Percentiles rank a stretch among this genome's conserved stretches.
phyloP scores from a whole-genome alignment of 2,329 filamentous ascomycete genomes.

The Aulographum hederae region DNA sequence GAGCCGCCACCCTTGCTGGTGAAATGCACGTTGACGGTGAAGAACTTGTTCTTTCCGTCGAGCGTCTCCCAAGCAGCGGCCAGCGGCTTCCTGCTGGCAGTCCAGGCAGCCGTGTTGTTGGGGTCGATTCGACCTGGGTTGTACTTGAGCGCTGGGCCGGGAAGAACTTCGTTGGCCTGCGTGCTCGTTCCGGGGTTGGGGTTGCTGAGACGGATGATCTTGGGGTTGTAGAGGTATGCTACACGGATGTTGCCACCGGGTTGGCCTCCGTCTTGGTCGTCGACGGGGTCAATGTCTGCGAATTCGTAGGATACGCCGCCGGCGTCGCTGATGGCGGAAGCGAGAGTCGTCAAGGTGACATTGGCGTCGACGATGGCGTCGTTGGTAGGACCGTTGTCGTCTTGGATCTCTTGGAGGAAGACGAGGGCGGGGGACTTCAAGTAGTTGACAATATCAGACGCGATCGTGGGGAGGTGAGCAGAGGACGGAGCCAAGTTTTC shows the following conservation, averaged over 20 bases:
- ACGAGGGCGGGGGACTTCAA: conserved; percentile 45
- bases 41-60: conserved; percentile 38
- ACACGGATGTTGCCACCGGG: conserved; percentile 55
- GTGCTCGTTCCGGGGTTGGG: conserved; percentile 35
- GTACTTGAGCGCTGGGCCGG: conserved; percentile 39
- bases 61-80: conserved; percentile 46
- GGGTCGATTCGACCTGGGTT: conserved; percentile 55
- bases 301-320: conserved; percentile 38
- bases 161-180: conserved; percentile 38
- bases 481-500: conserved; percentile 46
- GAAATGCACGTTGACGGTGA: conserved; percentile 56
- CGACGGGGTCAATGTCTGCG: conserved; percentile 37
- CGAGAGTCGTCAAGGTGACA: conserved; percentile 38
- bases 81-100: conserved; percentile 45
- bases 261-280: conserved; percentile 45
- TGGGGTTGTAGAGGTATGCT: conserved; percentile 50
- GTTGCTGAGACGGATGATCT: conserved; percentile 39
- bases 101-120: conserved; percentile 39
- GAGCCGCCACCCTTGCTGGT: conserved; percentile 48
- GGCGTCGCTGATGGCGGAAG: conserved; percentile 29
- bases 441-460: conserved; percentile 45
- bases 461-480: conserved; percentile 36
- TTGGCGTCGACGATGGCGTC: conserved; percentile 40
- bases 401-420: conserved; percentile 55
- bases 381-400: conserved; percentile 42